Conservation (phyloP, 1,284 basidiomycete species). For the Amylostereum chailletii region DNA sequence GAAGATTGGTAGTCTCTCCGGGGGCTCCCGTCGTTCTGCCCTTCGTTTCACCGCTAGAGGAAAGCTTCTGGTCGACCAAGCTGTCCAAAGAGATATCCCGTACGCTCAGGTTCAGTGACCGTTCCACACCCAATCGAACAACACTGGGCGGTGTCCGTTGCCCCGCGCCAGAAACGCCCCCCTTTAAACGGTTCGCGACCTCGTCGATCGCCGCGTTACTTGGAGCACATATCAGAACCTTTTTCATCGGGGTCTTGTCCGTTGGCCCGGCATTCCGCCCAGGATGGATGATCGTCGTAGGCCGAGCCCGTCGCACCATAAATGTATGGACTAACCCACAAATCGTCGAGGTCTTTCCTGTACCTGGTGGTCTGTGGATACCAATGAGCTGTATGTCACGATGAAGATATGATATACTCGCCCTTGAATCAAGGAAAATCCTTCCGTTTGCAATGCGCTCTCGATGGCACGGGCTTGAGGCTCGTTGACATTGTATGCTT, state of each 20-base stretch:
- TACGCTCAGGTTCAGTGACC: constrained; percentile 74
- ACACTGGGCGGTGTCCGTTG: constrained; percentile 64
- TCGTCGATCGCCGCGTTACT: constrained; percentile 99
- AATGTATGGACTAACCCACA: constrained; percentile 89
- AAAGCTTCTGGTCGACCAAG: constrained; percentile 74
- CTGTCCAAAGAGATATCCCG: constrained; percentile 85
- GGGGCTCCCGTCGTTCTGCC: constrained; percentile 36
- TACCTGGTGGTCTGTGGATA: constrained; percentile 82
- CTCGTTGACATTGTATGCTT: constrained; percentile 75
- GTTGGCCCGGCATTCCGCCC: constrained; percentile 32
- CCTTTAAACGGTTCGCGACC: constrained; percentile 81
- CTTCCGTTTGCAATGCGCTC: constrained; percentile 63
- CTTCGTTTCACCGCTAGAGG: constrained; percentile 31
- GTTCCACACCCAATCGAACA: constrained; percentile 82
- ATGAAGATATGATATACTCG: constrained; percentile 26
- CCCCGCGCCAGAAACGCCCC: constrained; percentile 58
- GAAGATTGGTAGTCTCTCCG: constrained; percentile 53
- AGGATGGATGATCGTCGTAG: constrained; percentile 38
- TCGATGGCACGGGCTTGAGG: constrained; percentile 92
- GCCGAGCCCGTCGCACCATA: constrained; percentile 50
- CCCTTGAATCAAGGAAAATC: constrained; percentile 96
- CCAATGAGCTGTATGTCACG: background rate
- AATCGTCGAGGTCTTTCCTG: constrained; percentile 98
- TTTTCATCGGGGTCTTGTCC: constrained; percentile 48
- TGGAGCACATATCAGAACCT: constrained; percentile 92